Evolutionary conservation across 768 basidiomycete genomes (phyloP), one percentile per base, ranked within the genome.

Genomic region (Tremella mesenterica): DNA sequence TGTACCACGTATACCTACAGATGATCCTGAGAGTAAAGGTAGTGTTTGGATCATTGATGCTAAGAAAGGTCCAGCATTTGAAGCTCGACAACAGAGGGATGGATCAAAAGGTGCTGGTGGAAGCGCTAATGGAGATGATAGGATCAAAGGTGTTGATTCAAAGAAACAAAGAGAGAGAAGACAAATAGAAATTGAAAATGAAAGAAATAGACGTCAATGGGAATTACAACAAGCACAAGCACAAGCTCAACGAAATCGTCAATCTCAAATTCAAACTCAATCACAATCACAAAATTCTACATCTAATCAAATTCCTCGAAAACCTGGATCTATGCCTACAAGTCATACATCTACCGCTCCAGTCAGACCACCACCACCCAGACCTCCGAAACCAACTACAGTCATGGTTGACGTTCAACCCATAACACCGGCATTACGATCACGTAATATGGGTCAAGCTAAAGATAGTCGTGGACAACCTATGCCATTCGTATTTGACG

Each of bases 21-120:
- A 76, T 80, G 85, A 71, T 57, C 63, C 71, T 31, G 71, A 74
- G 36, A 72, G 88, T 8, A 95, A 93, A 71, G 92, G 91, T 1
- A 89, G 84, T 60, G 88, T 90, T 59, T 96, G 92, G 92, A 85
- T 85, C 18, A 78, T 95, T 28, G 91, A 93, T 64, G 83, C 85
- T 39, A 79, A 66, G 8, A 71, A 76, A 53, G 67, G 71, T 5
- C 60, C 65, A 14, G 58, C 68, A 38, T 75, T 75, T 38, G 74
- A 74, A 41, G 71, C 68, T 50, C 69, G 70, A 50, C 67, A 70
- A 44, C 50, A 60, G 38, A 60, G 57, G 25, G 69, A 69, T 21
- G 62, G 61, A 9, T 41, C 38, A n/a, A 23, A 14, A 8, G 14
- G 38, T 41, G n/a, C 38, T 16, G 4, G 38, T 41, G 14, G n/a